Base-by-base conservation (phyloP, 2,329 filamentous ascomycete species). In the Tolypocladium capitatum region DNA sequence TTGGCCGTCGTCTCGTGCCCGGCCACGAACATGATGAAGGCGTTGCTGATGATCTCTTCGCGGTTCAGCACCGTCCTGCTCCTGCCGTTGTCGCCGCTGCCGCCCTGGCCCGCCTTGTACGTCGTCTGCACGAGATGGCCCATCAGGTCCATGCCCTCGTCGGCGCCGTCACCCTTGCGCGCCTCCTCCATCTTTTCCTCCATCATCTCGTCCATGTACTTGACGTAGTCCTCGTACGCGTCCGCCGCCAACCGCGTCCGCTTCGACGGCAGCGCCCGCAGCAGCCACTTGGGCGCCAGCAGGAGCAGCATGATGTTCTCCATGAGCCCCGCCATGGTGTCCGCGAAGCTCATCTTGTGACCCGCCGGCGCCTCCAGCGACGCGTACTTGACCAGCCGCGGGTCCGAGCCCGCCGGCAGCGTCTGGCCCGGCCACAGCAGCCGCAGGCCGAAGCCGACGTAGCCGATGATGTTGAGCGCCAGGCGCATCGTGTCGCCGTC, bases 1-100 rank as follows among this genome's bases (percentile, higher is more conserved):
- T 86, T 87, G 43, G 85, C 85, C 2, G 84, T 84, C 1, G 86
- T 90, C 63, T 92, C 86, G 63, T 92, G 85, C 13, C 86, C 86
- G 0, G 86, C 86, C 1, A 90, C 70, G 51, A 78, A 71, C 64
- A 81, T 78, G 55, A 82, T 69, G 52, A 83, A 83, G 20, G 83
- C 79, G 58, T 89, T 89, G 45, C 84, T 83, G 28, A 85, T 67
- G 49, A 90, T 82, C 48, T 89, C 83, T 5, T 73, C 71, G 52
- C 81, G 76, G 5, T 66, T 71, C n/a, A 84, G 63, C 18, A 63
- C 61, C 6, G 59, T 52, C 50, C 61, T 63, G 5, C 47, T 47
- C 45, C 45, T 18, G 45, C 31, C 50, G 33, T 48, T 35, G 13
- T 43, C 45, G 34, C 27, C 28, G 52, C 61, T 24, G 69, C 66